phyloP scores from a whole-genome alignment of 139 green algal genomes.

The Micractinium sp. region DNA sequence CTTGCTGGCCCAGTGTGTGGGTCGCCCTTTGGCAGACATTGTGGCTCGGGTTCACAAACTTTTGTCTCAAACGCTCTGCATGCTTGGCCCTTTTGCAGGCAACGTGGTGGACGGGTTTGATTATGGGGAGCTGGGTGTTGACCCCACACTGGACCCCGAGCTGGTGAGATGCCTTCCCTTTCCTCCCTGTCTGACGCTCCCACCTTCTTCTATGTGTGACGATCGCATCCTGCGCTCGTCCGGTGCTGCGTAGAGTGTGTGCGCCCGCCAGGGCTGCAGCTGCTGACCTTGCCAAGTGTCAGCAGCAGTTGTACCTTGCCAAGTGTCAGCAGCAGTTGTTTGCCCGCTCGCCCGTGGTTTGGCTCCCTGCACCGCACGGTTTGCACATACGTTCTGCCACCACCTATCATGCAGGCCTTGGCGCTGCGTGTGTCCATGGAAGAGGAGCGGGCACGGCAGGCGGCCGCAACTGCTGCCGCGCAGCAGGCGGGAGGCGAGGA shows the following conservation, averaged over 20 bases:
- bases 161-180: constrained; percentile 63
- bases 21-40: not conserved
- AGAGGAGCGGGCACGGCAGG: constrained; percentile 94
- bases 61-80: too few species aligned
- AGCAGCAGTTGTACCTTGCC: not conserved
- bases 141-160: constrained; percentile 98
- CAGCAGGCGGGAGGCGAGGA: constrained; percentile 45
- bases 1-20: not conserved
- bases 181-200: not conserved
- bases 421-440: constrained; percentile 93
- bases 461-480: constrained; percentile 49
- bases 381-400: not conserved
- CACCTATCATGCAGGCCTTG: constrained; percentile 37
- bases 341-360: not conserved
- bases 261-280: not conserved
- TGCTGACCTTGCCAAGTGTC: not conserved
- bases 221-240: not conserved
- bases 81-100: too few species aligned
- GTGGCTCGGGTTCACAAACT: too few species aligned
- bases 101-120: constrained; percentile 79
- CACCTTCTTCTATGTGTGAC: too few species aligned
- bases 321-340: not conserved
- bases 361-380: not conserved
- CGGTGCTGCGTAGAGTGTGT: too few species aligned
- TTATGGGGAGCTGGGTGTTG: constrained; percentile 86